phyloP scores from a whole-genome alignment of 306 rosid species.

The Cucumis melo region DNA sequence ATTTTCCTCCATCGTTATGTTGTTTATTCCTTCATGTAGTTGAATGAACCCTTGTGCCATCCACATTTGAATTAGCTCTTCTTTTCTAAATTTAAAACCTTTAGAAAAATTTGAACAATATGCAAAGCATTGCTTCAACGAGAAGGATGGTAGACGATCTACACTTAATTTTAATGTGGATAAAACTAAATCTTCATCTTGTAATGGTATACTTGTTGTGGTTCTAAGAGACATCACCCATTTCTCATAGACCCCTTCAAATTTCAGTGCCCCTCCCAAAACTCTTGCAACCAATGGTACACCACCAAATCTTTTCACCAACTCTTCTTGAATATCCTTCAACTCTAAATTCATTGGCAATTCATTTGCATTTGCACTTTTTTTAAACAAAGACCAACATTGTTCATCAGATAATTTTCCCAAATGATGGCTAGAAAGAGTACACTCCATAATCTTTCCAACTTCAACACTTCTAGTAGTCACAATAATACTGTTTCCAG shows the following conservation, averaged over 20 bases:
- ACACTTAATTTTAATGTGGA: constrained; percentile 1
- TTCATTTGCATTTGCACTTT: not conserved
- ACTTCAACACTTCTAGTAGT: constrained; percentile 1
- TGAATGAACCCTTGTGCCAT: constrained; percentile 5
- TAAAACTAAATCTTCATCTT: not conserved
- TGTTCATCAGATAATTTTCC: not conserved
- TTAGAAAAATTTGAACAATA: constrained; percentile 6
- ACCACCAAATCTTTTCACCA: constrained; percentile 2
- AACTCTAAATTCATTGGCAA: not conserved
- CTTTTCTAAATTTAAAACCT: not conserved
- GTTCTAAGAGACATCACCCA: not conserved
- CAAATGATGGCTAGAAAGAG: not conserved
- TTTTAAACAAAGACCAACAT: not conserved
- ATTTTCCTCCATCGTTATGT: not conserved
- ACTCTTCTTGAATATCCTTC: not conserved
- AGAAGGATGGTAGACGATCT: not conserved
- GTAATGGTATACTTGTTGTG: too few species aligned
- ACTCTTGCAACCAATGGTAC: constrained; percentile 8
- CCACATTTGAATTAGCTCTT: not conserved
- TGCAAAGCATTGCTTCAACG: constrained; percentile 9
- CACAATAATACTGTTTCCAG: not conserved
- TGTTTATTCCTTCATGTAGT: not conserved
- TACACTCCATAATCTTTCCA: not conserved
- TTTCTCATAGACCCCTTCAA: not conserved
- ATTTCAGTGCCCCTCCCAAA: not conserved